Conservation (phyloP, 1,139 yeast species). For the Petasospora fabianii region DNA sequence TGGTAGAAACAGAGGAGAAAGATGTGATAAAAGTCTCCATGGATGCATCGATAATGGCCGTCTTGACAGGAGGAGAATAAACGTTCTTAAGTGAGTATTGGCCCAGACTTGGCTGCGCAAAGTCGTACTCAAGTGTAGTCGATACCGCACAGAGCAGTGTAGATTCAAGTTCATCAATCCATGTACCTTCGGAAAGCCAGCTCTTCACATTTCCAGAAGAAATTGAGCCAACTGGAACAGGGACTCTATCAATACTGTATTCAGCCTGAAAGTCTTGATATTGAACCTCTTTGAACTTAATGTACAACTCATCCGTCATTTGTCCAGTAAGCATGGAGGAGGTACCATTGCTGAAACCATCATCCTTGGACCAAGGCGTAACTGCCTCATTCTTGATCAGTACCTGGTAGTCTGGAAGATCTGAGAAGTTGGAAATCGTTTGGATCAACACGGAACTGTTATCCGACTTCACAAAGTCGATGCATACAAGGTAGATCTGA, state of each 20-base stretch:
- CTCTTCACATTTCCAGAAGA: constrained; percentile 23
- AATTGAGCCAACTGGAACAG: constrained; percentile 13
- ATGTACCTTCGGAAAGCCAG: constrained; percentile 30
- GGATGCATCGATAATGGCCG: constrained; percentile 69
- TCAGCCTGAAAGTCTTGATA: constrained; percentile 8
- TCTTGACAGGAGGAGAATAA: constrained; percentile 37
- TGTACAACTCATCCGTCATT: constrained; percentile 33
- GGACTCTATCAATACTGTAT: constrained; percentile 20
- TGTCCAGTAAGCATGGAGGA: constrained; percentile 39
- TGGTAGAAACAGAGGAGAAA: constrained; percentile 70
- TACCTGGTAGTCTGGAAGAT: constrained; percentile 29
- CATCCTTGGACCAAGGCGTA: constrained; percentile 29
- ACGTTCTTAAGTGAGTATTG: constrained; percentile 28
- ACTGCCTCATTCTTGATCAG: constrained; percentile 21
- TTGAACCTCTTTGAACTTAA: constrained; percentile 22
- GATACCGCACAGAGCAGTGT: constrained; percentile 35
- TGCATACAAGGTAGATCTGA: constrained; percentile 39
- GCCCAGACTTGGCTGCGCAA: constrained; percentile 31
- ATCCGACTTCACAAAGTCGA: constrained; percentile 39
- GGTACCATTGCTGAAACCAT: constrained; percentile 41
- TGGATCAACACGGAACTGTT: constrained; percentile 44
- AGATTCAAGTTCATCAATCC: constrained; percentile 35
- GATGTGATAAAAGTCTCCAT: constrained; percentile 70
- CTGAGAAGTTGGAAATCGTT: constrained; percentile 42
- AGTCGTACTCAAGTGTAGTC: constrained; percentile 38